phyloP scores from a whole-genome alignment of 2,329 filamentous ascomycete species.

The Cordyceps tenuipes region DNA sequence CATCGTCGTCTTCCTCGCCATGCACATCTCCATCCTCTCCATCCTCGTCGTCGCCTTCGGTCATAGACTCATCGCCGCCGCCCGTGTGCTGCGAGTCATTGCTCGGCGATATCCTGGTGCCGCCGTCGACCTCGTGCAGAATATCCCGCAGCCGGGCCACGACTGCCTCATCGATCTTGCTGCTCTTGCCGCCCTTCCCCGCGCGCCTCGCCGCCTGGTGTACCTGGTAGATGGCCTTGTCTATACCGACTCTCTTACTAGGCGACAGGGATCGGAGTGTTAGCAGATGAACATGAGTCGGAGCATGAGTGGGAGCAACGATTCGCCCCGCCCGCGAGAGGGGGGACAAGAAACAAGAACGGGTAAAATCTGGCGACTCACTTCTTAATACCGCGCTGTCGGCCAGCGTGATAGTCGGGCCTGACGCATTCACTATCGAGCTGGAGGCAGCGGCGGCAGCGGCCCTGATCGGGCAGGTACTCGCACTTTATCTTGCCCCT shows the following conservation, averaged over 20 bases:
- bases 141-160: slow-evolving; percentile 35
- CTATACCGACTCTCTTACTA: slow-evolving; percentile 65
- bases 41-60: slow-evolving; percentile 21
- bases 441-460: slow-evolving; percentile 55
- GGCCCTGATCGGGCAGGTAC: slow-evolving; percentile 39
- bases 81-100: slow-evolving; percentile 8
- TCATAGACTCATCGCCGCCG: slow-evolving; percentile 17
- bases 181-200: slow-evolving; percentile 13
- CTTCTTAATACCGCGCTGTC: slow-evolving; percentile 73
- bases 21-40: slow-evolving; percentile 17
- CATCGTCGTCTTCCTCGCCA: slow-evolving; percentile 19
- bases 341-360: not conserved
- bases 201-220: slow-evolving; percentile 58
- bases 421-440: slow-evolving; percentile 55
- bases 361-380: slow-evolving; percentile 26
- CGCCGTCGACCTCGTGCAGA: slow-evolving; percentile 22
- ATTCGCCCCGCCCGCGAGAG: too few relatives aligned
- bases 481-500: slow-evolving; percentile 62
- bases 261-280: slow-evolving; percentile 23
- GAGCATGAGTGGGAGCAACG: too few relatives aligned
- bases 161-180: slow-evolving; percentile 38
- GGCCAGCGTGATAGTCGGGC: slow-evolving; percentile 63
- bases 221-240: slow-evolving; percentile 67
- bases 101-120: slow-evolving; percentile 15
- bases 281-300: not conserved